Conservation (phyloP, 2,329 filamentous ascomycete species). For the Pseudogymnoascus sp. region DNA sequence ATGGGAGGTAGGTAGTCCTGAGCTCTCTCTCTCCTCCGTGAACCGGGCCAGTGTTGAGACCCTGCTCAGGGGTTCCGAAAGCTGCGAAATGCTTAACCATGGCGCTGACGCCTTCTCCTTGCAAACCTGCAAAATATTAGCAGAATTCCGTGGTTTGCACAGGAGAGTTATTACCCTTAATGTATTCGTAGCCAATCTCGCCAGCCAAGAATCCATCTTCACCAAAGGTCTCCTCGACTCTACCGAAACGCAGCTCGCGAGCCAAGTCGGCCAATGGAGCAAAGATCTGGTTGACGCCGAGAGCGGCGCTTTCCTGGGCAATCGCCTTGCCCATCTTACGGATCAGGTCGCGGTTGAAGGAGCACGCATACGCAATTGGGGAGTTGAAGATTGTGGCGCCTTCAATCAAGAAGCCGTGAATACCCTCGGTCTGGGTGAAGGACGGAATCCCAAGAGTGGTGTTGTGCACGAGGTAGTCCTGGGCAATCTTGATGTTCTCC, state of each 20-base stretch:
- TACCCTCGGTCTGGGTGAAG: conserved; percentile 65
- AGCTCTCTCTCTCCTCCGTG: conserved; percentile 48
- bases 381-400: conserved; percentile 77
- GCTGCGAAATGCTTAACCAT: conserved; percentile 72
- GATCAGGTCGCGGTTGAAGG: conserved; percentile 59
- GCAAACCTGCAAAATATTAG: conserved; percentile 47
- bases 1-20: conserved; percentile 47
- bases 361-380: conserved; percentile 64
- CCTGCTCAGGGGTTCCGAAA: conserved; percentile 63
- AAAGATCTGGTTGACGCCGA: conserved; percentile 68
- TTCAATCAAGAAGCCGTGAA: conserved; percentile 63
- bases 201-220: conserved; percentile 63
- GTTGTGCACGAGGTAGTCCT: conserved; percentile 61
- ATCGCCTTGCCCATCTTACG: conserved; percentile 61
- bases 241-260: conserved; percentile 61
- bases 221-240: conserved; percentile 67
- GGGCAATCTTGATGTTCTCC: conserved; percentile 54
- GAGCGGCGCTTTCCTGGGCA: conserved; percentile 54
- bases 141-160: background rate
- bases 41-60: conserved; percentile 57
- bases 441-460: conserved; percentile 65
- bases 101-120: conserved; percentile 57
- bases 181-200: conserved; percentile 56
- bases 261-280: conserved; percentile 64
- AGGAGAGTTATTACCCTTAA: conserved; percentile 45